Evolutionary conservation across 2,329 filamentous ascomycete genomes (phyloP).

Genomic region (Sclerotinia borealis): DNA sequence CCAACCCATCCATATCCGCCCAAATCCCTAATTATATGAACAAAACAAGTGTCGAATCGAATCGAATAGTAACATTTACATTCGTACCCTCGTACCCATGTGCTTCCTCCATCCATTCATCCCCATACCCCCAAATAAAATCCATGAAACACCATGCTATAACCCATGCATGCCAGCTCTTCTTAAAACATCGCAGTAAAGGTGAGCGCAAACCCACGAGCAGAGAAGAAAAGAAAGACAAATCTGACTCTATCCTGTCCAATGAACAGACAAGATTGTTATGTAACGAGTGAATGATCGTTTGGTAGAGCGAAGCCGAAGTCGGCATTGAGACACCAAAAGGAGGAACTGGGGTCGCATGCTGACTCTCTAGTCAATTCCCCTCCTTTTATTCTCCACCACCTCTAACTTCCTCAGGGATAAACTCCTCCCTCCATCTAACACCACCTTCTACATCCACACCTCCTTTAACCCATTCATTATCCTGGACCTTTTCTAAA

Average conservation of each 20-base stretch:
- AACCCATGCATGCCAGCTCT: background rate
- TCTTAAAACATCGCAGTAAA: background rate
- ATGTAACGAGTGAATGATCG: background rate
- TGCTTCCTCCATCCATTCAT: background rate
- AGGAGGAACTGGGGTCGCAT: background rate
- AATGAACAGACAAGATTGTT: background rate
- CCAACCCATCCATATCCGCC: background rate
- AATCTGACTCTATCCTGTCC: background rate
- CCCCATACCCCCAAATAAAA: background rate
- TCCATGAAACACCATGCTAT: background rate
- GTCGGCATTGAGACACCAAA: background rate
- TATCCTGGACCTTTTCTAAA: conserved; percentile 64
- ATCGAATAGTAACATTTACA: background rate
- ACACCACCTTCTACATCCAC: conserved; percentile 61
- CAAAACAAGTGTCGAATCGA: background rate
- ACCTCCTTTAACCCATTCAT: conserved; percentile 70
- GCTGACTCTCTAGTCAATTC: background rate
- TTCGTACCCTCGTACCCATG: conserved; percentile 1
- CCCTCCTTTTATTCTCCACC: background rate
- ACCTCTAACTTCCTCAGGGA: conserved; percentile 22
- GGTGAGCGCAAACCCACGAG: background rate
- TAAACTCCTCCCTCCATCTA: conserved; percentile 49
- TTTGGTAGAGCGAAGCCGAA: background rate
- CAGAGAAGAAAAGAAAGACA: background rate
- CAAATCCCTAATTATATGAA: conserved; percentile 4